Conservation (phyloP, 768 basidiomycete genomes). For the Calvatia gigantea region DNA sequence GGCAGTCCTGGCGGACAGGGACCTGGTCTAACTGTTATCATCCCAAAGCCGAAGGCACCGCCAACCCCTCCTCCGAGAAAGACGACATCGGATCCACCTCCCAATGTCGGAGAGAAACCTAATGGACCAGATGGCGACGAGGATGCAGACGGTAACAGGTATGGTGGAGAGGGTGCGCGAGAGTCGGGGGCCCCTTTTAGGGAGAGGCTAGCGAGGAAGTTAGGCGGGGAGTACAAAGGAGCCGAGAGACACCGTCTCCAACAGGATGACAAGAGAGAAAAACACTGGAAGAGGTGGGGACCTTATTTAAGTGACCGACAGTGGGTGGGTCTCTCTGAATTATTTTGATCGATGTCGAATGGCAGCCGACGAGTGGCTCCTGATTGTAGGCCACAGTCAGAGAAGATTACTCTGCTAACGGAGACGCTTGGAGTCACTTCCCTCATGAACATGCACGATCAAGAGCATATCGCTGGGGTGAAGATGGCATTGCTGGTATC, state of each 20-base stretch:
- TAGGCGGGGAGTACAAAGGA: slow-evolving; percentile 74
- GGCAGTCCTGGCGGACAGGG: slow-evolving; percentile 15
- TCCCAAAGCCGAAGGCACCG: slow-evolving; percentile 50
- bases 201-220: slow-evolving; percentile 56
- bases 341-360: background rate
- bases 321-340: slow-evolving; percentile 65
- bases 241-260: slow-evolving; percentile 82
- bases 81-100: slow-evolving; percentile 29
- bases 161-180: slow-evolving; percentile 15
- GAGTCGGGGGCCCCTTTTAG: slow-evolving; percentile 41
- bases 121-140: background rate
- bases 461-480: slow-evolving; percentile 97
- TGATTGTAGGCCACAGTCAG: slow-evolving; percentile 84
- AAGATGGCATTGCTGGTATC: slow-evolving; percentile 96
- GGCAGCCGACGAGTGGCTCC: background rate
- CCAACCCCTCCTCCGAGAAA: slow-evolving; percentile 47
- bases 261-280: slow-evolving; percentile 74
- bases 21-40: slow-evolving; percentile 59
- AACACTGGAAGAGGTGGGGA: slow-evolving; percentile 99
- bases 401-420: slow-evolving; percentile 96
- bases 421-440: slow-evolving; percentile 95
- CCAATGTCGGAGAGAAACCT: slow-evolving; percentile 17
- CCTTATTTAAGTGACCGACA: slow-evolving; percentile 97
- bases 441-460: slow-evolving; percentile 92
- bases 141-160: slow-evolving; percentile 15